These are phyloP conservation scores for Trypanosoma conorhini DNA, from an alignment of 208 protist species.

Conservation along the genomic window DNA sequence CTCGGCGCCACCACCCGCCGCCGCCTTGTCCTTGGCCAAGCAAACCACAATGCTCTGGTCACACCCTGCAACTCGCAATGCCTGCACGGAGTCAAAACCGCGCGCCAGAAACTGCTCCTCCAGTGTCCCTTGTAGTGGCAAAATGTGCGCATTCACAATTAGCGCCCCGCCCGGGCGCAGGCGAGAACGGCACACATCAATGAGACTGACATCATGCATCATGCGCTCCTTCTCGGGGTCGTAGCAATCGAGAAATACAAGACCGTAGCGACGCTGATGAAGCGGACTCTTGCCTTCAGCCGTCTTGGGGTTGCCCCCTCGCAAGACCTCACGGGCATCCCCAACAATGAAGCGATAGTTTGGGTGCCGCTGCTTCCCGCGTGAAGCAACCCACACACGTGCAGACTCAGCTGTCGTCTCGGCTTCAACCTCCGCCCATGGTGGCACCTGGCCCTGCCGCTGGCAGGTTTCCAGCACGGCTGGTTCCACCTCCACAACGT, in stretches of 20 bases:
- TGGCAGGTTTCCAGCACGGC: conserved; percentile 58
- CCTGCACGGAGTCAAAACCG: conserved; percentile 70
- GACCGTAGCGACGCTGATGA: conserved; percentile 38
- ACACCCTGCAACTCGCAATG: conserved; percentile 56
- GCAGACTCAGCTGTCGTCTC: neutral
- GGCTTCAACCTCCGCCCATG: conserved; percentile 8
- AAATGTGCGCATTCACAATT: conserved; percentile 78
- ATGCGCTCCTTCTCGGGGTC: conserved; percentile 70
- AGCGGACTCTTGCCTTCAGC: neutral
- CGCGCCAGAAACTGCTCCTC: conserved; percentile 40
- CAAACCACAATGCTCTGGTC: conserved; percentile 69
- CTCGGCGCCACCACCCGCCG: neutral
- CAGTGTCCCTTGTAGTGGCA: conserved; percentile 35
- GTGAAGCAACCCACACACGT: conserved; percentile 20
- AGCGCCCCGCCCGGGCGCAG: conserved; percentile 58
- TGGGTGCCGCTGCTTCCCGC: conserved; percentile 12
- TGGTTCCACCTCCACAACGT: conserved; percentile 81
- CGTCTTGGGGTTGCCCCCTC: neutral
- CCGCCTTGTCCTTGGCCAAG: neutral
- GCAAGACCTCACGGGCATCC: conserved; percentile 56
- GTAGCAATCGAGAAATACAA: conserved; percentile 88
- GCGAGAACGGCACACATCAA: conserved; percentile 51
- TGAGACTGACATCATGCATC: conserved; percentile 62
- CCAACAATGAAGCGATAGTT: conserved; percentile 46
- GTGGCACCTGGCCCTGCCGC: conserved; percentile 46